phyloP scores from a whole-genome alignment of 2,329 filamentous ascomycete species.

The Diaporthe eres region DNA sequence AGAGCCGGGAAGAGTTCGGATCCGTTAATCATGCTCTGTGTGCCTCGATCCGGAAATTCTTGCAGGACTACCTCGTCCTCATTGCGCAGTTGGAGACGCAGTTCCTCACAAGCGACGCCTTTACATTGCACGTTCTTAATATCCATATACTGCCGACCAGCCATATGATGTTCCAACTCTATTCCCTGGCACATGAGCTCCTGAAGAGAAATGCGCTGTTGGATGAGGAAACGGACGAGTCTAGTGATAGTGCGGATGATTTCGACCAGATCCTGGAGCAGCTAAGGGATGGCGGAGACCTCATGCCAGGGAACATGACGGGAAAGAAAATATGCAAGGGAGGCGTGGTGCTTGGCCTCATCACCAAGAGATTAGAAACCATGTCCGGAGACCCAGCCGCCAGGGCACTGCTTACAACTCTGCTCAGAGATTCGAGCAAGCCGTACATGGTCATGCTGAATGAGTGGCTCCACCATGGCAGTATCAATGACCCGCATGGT shows the following conservation, averaged over 20 bases:
- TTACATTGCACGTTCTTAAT: constrained; percentile 94
- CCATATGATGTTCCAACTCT: constrained; percentile 92
- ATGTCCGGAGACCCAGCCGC: constrained; percentile 96
- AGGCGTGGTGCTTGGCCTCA: constrained; percentile 90
- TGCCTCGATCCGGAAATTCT: constrained; percentile 89
- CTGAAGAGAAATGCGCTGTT: constrained; percentile 89
- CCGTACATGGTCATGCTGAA: constrained; percentile 99
- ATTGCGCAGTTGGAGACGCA: constrained; percentile 95
- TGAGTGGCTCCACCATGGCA: constrained; percentile 97
- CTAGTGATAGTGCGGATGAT: constrained; percentile 83
- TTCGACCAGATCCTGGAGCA: constrained; percentile 95
- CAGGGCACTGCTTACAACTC: constrained; percentile 81
- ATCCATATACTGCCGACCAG: constrained; percentile 91
- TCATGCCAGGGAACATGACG: constrained; percentile 82
- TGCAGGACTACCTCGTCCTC: constrained; percentile 95
- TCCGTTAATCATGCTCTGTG: constrained; percentile 96
- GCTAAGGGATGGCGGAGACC: constrained; percentile 86
- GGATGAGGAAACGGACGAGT: constrained; percentile 82
- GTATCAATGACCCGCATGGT: constrained; percentile 92
- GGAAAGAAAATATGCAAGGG: constrained; percentile 96
- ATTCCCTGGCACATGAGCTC: constrained; percentile 88
- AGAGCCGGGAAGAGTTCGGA: constrained; percentile 93
- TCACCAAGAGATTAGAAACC: constrained; percentile 86
- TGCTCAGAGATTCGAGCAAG: constrained; percentile 88
- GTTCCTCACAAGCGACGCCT: constrained; percentile 87